Percentiles rank a stretch among this genome's conserved stretches.
Evolutionary conservation across 768 basidiomycete genomes (phyloP).

Genomic region (Tylopilus intermedius): DNA sequence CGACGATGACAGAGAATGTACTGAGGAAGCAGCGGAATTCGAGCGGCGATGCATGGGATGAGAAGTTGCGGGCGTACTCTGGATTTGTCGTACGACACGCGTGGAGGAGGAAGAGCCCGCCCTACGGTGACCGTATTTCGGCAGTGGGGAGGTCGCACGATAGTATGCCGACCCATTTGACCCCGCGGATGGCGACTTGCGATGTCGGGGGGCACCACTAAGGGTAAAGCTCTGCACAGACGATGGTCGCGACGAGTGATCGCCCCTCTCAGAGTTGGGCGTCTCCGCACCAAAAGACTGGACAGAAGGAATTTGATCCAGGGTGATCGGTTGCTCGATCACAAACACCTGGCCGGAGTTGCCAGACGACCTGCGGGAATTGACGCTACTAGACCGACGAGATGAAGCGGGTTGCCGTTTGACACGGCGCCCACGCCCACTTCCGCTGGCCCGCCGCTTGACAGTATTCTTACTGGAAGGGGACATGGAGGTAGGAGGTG

Average conservation of each 20-base stretch:
- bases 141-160: conserved; percentile 74
- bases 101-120: conserved; percentile 81
- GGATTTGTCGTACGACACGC: conserved; percentile 66
- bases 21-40: conserved; percentile 73
- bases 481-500: conserved; percentile 26
- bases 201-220: conserved; percentile 49
- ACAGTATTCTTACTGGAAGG: conserved; percentile 34
- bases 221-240: conserved; percentile 77
- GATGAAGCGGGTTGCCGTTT: conserved; percentile 76
- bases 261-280: conserved; percentile 82
- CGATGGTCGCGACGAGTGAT: conserved; percentile 73
- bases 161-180: conserved; percentile 63
- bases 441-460: conserved; percentile 49
- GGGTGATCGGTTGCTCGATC: conserved; percentile 53
- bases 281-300: conserved; percentile 77
- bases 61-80: conserved; percentile 32
- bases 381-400: conserved; percentile 85
- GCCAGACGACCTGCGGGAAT: conserved; percentile 69
- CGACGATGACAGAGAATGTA: conserved; percentile 71
- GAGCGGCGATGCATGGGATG: conserved; percentile 61
- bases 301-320: conserved; percentile 52
- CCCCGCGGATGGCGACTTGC: conserved; percentile 72
- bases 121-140: conserved; percentile 68
- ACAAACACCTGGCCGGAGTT: conserved; percentile 43
- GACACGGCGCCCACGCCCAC: conserved; percentile 45